Evolutionary conservation across 176 grass and related monocot species (phyloP).

Genomic region (Triticum monococcum): DNA sequence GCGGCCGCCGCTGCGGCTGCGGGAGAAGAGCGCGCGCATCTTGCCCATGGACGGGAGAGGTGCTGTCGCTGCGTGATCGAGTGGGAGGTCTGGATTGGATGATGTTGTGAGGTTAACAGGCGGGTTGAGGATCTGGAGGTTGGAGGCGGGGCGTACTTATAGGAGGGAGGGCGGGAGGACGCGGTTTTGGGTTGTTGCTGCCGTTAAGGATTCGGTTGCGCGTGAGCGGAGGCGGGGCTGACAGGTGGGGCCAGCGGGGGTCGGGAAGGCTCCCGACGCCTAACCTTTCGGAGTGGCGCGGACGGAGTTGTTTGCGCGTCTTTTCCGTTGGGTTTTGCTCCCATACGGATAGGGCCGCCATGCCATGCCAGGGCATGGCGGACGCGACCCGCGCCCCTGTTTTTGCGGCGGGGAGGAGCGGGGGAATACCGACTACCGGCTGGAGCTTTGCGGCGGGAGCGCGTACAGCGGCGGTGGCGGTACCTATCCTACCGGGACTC

Average conservation of each 20-base stretch:
- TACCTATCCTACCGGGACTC: not conserved
- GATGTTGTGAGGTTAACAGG: not conserved
- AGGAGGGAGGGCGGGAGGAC: not conserved
- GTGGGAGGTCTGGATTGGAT: not conserved
- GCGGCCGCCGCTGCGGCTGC: conserved; percentile 12
- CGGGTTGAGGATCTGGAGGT: not conserved
- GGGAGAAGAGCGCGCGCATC: conserved; percentile 75
- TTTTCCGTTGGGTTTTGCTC: not conserved
- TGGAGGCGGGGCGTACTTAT: not conserved
- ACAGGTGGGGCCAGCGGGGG: not conserved
- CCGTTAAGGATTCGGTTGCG: not conserved
- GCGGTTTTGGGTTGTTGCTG: not conserved
- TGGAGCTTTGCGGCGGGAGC: not conserved
- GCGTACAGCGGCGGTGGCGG: not conserved
- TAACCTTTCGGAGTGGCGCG: not conserved
- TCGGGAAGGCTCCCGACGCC: not conserved
- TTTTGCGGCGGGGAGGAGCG: not conserved
- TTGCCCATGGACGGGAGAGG: conserved; percentile 49
- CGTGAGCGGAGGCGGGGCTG: not conserved
- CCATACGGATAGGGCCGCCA: not conserved
- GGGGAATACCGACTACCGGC: too few relatives aligned
- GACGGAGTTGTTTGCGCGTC: not conserved
- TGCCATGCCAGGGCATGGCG: not conserved
- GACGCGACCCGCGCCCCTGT: not conserved
- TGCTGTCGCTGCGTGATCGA: not conserved